Conservation (phyloP, 495 filamentous ascomycete genomes). For the Oidiodendron maius region DNA sequence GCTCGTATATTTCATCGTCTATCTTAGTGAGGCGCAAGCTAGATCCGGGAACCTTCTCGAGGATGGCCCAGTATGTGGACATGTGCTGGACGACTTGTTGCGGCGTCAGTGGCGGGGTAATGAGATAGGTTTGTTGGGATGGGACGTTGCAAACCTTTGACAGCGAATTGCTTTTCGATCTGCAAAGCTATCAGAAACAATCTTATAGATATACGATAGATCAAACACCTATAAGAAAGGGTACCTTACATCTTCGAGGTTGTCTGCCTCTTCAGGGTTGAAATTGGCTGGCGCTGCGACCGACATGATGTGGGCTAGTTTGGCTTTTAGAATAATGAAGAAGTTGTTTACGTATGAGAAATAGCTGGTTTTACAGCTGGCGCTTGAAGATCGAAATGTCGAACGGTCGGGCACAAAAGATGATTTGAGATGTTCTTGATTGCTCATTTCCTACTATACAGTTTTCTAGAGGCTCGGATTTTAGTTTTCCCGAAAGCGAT, state of each 20-base stretch:
- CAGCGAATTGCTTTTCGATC: slow-evolving; percentile 99
- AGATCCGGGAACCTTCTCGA: slow-evolving; percentile 83
- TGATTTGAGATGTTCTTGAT: no score
- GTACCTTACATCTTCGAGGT: slow-evolving; percentile 66
- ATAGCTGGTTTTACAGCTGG: background rate
- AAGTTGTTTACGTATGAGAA: background rate
- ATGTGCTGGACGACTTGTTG: slow-evolving; percentile 81
- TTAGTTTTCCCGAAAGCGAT: background rate
- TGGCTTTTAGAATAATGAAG: background rate
- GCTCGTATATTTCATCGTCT: slow-evolving; percentile 88
- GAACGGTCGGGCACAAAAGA: no score
- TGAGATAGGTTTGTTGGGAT: background rate
- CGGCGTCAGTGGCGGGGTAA: slow-evolving; percentile 15
- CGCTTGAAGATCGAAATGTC: no score
- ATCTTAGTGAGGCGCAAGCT: slow-evolving; percentile 82
- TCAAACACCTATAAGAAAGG: background rate
- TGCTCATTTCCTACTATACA: no score
- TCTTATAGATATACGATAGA: no score
- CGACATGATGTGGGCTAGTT: slow-evolving; percentile 15
- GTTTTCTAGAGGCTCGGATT: background rate
- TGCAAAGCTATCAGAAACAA: slow-evolving; percentile 27
- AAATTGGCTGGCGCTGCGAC: slow-evolving; percentile 35
- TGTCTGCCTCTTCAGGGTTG: slow-evolving; percentile 65
- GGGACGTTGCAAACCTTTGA: slow-evolving; percentile 62
- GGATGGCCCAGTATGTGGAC: slow-evolving; percentile 92